Conservation (phyloP, 495 filamentous ascomycete genomes). For the Annulohypoxylon maeteangense region DNA sequence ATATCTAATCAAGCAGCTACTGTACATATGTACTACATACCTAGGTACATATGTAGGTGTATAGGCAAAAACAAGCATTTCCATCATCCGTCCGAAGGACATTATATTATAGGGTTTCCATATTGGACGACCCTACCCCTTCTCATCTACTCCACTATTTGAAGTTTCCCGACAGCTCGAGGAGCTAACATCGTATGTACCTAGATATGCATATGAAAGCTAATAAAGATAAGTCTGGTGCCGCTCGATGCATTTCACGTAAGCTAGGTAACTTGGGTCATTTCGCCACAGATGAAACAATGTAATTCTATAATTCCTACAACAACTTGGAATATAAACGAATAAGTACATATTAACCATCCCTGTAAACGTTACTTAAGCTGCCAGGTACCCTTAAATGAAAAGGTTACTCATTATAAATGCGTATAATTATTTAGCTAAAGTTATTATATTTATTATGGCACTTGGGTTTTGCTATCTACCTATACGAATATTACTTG, state of each 20-base stretch:
- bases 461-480: slow-evolving; percentile 1
- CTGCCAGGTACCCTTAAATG: too few species aligned
- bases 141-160: neutral
- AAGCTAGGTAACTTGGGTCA: neutral
- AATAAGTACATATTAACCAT: neutral
- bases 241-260: neutral
- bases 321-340: slow-evolving; percentile 3
- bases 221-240: neutral
- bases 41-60: neutral
- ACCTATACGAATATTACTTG: neutral
- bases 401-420: too few species aligned
- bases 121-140: neutral
- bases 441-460: neutral
- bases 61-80: neutral
- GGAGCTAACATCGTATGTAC: neutral
- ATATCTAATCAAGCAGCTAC: slow-evolving; percentile 10
- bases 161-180: neutral
- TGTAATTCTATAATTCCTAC: too few species aligned
- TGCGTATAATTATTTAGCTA: neutral
- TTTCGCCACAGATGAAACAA: neutral
- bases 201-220: neutral
- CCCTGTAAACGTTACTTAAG: neutral
- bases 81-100: too few species aligned
- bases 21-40: neutral
- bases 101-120: too few species aligned